A percentile compares a stretch with the other conserved stretches of the same genome.
These are phyloP conservation scores for Zymoseptoria ardabiliae DNA, from an alignment of 2,329 filamentous ascomycete species.

Conservation along the genomic window DNA sequence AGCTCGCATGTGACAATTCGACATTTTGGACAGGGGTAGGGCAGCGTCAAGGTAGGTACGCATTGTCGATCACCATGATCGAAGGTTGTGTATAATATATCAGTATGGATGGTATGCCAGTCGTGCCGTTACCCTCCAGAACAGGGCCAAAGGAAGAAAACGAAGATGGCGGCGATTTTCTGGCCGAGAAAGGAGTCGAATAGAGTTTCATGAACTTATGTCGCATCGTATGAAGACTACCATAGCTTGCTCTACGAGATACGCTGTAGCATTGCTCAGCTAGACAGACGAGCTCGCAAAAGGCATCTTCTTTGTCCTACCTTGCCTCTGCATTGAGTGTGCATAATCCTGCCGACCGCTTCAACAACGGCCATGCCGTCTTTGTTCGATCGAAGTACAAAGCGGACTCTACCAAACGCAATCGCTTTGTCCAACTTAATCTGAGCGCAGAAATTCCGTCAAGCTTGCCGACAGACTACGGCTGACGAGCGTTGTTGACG, in stretches of 20 bases:
- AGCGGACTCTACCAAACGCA: neutral
- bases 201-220: neutral
- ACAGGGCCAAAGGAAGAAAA: neutral
- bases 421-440: neutral
- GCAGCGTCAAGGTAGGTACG: neutral
- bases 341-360: neutral
- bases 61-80: neutral
- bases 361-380: neutral
- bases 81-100: neutral
- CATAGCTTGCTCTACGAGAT: neutral
- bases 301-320: neutral
- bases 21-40: neutral
- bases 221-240: neutral
- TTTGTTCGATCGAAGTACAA: neutral
- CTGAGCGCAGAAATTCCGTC: no score
- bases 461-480: no score
- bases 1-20: neutral
- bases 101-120: neutral
- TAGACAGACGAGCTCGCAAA: neutral
- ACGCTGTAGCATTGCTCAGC: neutral
- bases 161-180: neutral
- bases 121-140: neutral
- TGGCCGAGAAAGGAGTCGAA: neutral
- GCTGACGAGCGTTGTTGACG: no score
- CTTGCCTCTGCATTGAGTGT: no score